Percentiles rank a stretch among this genome's conserved stretches.
phyloP scores from a whole-genome alignment of 768 basidiomycete genomes.

The Cubamyces lactineus region DNA sequence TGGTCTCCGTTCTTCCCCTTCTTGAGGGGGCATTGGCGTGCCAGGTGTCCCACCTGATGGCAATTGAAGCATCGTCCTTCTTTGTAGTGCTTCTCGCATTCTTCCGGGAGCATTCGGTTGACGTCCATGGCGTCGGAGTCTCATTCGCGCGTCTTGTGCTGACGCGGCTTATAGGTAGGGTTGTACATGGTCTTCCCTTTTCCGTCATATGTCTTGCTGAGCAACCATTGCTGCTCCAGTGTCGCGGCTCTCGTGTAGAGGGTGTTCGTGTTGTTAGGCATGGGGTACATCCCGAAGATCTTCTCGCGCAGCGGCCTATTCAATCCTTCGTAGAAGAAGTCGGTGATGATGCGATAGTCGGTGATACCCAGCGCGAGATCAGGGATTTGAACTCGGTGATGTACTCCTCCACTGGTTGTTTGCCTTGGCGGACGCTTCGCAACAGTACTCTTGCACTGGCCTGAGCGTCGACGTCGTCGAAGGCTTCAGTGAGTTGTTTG shows the following conservation, averaged over 20 bases:
- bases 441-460: neutral
- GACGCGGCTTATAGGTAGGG: neutral
- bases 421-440: neutral
- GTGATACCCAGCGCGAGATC: neutral
- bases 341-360: neutral
- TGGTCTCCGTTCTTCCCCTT: too few species aligned
- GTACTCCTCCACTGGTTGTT: neutral
- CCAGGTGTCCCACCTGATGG: too few species aligned
- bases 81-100: too few species aligned
- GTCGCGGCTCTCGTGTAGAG: too few species aligned
- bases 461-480: neutral
- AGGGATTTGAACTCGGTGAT: neutral
- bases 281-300: too few species aligned
- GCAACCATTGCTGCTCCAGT: neutral
- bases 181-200: neutral
- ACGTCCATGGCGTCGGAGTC: too few species aligned
- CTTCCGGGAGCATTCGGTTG: too few species aligned
- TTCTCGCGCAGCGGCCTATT: neutral
- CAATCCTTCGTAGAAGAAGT: neutral
- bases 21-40: too few species aligned
- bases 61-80: too few species aligned
- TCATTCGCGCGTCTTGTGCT: neutral
- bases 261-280: too few species aligned
- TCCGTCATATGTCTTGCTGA: neutral
- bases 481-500: neutral